Conservation (phyloP, 2,329 filamentous ascomycete species). For the Ceratocystis alfenasii region DNA sequence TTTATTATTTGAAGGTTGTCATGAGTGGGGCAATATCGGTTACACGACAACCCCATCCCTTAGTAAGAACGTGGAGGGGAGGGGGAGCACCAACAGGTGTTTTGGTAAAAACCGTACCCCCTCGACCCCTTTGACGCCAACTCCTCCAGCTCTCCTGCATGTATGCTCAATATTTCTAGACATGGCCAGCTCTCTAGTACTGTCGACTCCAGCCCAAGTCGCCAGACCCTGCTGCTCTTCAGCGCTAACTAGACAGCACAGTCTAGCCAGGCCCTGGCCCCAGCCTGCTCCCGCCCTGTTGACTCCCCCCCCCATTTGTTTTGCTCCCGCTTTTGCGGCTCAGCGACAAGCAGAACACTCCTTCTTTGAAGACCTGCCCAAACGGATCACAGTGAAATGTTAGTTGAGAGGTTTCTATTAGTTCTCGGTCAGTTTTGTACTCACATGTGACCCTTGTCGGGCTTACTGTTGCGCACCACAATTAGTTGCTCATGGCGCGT, state of each 20-base stretch:
- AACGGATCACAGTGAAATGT: constrained; percentile 13
- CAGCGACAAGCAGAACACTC: constrained; percentile 28
- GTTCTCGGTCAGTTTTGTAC: constrained; percentile 12
- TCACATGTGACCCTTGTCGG: constrained; percentile 19
- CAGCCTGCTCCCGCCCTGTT: background rate
- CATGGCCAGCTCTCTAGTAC: no score
- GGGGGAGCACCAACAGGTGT: background rate
- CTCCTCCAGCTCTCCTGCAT: background rate
- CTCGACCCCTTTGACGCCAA: background rate
- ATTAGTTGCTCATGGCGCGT: constrained; percentile 19
- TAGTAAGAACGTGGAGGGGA: background rate
- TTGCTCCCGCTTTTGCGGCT: background rate
- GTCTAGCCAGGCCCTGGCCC: background rate
- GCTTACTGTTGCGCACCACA: constrained; percentile 16
- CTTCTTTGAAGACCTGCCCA: constrained; percentile 18
- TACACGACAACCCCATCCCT: background rate
- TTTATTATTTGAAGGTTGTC: background rate
- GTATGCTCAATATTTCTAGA: background rate
- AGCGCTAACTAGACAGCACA: background rate
- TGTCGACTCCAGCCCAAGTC: no score
- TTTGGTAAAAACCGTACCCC: background rate
- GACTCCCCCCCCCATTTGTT: background rate
- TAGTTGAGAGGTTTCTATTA: constrained; percentile 8
- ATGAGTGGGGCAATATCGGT: background rate
- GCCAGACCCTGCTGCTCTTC: no score